These are phyloP conservation scores for Sherardia arvensis DNA, from an alignment of 257 asterid species.

Conservation along the genomic window DNA sequence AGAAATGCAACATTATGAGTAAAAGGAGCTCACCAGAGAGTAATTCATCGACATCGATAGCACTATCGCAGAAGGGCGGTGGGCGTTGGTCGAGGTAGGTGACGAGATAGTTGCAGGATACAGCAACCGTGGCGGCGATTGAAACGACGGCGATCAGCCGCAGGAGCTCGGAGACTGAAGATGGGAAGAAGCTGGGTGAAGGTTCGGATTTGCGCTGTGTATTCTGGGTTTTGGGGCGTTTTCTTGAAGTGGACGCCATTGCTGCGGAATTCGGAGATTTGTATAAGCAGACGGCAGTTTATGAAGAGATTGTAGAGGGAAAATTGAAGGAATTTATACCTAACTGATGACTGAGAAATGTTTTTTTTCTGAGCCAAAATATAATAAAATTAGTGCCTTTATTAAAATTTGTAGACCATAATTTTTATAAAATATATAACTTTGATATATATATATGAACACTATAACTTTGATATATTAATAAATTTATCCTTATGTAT, in stretches of 20 bases:
- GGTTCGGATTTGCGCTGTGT: conserved; percentile 22
- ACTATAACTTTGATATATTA: no score
- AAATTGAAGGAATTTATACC: not conserved
- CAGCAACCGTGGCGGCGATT: conserved; percentile 56
- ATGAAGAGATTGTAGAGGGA: not conserved
- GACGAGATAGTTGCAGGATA: conserved; percentile 39
- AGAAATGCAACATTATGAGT: not conserved
- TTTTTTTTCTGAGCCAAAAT: not conserved
- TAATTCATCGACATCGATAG: conserved; percentile 23
- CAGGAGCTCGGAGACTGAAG: conserved; percentile 41
- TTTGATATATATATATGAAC: no score
- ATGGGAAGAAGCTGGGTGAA: conserved; percentile 37
- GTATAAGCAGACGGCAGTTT: not conserved
- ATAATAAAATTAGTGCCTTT: no score
- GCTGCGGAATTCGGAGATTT: not conserved
- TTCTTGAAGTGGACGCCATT: conserved; percentile 22
- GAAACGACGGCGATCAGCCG: conserved; percentile 50
- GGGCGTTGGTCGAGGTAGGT: conserved; percentile 31
- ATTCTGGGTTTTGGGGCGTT: conserved; percentile 11
- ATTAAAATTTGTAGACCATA: no score
- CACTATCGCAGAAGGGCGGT: conserved; percentile 53
- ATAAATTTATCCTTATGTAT: no score
- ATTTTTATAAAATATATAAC: no score
- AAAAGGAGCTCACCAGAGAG: conserved; percentile 39
- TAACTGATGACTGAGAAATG: not conserved